phyloP scores from a whole-genome alignment of 2,329 filamentous ascomycete genomes.

The Colletotrichum agaves region DNA sequence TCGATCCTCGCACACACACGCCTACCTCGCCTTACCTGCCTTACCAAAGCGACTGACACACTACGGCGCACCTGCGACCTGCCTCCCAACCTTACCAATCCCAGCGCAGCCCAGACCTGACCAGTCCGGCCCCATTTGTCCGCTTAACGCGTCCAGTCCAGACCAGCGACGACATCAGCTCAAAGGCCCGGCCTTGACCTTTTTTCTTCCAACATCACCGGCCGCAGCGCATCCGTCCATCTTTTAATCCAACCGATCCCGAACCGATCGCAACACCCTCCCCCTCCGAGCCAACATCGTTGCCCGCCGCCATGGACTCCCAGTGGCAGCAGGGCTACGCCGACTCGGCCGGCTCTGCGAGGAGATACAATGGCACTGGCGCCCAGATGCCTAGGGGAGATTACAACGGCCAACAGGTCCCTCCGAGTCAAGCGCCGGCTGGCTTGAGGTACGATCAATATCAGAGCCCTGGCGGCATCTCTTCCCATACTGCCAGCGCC shows the following conservation, averaged over 20 bases:
- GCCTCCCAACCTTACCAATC: constrained; percentile 23
- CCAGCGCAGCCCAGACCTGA: constrained; percentile 13
- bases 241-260: constrained; percentile 16
- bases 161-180: constrained; percentile 35
- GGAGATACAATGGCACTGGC: constrained; percentile 68
- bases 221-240: constrained; percentile 24
- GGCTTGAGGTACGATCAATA: constrained; percentile 76
- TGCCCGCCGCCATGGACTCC: constrained; percentile 57
- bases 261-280: constrained; percentile 21
- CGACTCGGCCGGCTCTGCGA: constrained; percentile 70
- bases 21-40: background rate
- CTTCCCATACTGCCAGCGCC: constrained; percentile 55
- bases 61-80: constrained; percentile 25
- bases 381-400: constrained; percentile 49
- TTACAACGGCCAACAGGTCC: constrained; percentile 44
- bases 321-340: constrained; percentile 70
- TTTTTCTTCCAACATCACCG: constrained; percentile 35
- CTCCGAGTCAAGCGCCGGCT: constrained; percentile 55
- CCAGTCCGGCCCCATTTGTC: constrained; percentile 33
- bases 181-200: constrained; percentile 29
- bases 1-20: background rate
- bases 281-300: constrained; percentile 33
- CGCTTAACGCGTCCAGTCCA: constrained; percentile 38
- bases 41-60: constrained; percentile 9
- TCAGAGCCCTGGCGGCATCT: constrained; percentile 54